Conservation (phyloP, 1,284 basidiomycete genomes). For the Cryptococcus amylolentus region DNA sequence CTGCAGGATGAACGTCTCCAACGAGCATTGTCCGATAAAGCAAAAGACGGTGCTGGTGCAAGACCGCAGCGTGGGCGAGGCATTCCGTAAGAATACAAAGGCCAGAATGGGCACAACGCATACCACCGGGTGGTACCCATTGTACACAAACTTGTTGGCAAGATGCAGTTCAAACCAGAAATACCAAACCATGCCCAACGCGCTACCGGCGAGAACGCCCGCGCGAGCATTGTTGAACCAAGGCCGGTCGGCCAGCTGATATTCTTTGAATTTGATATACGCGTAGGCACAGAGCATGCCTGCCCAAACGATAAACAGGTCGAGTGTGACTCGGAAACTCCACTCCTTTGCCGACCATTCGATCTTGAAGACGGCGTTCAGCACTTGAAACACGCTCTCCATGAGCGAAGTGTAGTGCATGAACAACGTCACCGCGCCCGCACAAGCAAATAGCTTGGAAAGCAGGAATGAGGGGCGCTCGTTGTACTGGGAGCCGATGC, state of each 20-base stretch:
- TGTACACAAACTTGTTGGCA: constrained; percentile 77
- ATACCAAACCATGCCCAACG: constrained; percentile 65
- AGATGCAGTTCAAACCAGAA: constrained; percentile 73
- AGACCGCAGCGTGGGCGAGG: constrained; percentile 65
- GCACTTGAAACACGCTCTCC: constrained; percentile 60
- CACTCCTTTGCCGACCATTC: constrained; percentile 80
- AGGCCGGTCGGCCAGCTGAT: constrained; percentile 64
- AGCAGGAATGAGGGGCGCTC: constrained; percentile 64
- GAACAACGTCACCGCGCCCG: constrained; percentile 61
- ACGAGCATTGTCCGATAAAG: constrained; percentile 74
- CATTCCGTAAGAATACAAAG: constrained; percentile 72
- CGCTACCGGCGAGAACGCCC: constrained; percentile 54
- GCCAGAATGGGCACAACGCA: constrained; percentile 75
- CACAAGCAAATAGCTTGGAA: constrained; percentile 65
- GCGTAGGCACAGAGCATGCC: constrained; percentile 76
- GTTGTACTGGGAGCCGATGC: constrained; percentile 68
- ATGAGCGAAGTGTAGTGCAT: constrained; percentile 65
- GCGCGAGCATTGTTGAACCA: constrained; percentile 61
- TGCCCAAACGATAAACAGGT: constrained; percentile 79
- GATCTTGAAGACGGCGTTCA: constrained; percentile 66
- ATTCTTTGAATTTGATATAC: constrained; percentile 70
- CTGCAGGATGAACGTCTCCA: constrained; percentile 84
- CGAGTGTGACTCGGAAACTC: constrained; percentile 79
- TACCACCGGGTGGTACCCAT: constrained; percentile 75
- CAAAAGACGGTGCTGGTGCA: constrained; percentile 66